Percentiles rank a stretch among this genome's conserved stretches.
Conservation (phyloP, 208 protist species). For the Novymonas esmeraldas region DNA sequence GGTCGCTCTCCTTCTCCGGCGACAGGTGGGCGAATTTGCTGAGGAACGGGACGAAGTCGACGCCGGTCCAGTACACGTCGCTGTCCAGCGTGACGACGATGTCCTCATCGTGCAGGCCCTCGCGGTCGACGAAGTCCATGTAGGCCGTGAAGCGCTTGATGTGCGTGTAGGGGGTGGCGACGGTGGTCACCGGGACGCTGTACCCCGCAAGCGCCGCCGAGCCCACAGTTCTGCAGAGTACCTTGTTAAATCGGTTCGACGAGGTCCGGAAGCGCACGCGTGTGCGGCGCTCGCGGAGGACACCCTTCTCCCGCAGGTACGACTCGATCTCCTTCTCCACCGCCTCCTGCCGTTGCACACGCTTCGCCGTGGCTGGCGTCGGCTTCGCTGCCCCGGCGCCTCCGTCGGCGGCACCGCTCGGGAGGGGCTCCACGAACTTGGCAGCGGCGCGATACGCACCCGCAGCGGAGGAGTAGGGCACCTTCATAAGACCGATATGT, state of each 20-base stretch:
- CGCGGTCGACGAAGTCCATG: constrained; percentile 30
- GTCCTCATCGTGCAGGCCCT: constrained; percentile 37
- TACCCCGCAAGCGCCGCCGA: constrained; percentile 33
- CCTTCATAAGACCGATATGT: no score
- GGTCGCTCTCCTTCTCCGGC: constrained; percentile 18
- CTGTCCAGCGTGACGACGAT: constrained; percentile 40
- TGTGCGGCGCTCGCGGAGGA: constrained; percentile 8
- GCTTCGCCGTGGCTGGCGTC: neutral
- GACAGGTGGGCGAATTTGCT: constrained; percentile 37
- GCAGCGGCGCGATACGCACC: no score
- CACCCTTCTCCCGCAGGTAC: constrained; percentile 6
- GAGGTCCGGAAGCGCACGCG: constrained; percentile 24
- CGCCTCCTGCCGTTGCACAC: constrained; percentile 7
- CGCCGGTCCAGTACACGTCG: constrained; percentile 40
- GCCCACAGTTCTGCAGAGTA: constrained; percentile 30
- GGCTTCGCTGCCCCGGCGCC: neutral
- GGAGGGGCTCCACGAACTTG: no score
- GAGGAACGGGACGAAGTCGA: constrained; percentile 40
- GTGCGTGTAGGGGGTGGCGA: constrained; percentile 35
- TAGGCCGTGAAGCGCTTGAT: constrained; percentile 29
- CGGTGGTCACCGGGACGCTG: constrained; percentile 28
- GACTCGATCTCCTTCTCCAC: constrained; percentile 21
- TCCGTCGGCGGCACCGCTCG: no score
- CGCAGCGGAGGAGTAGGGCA: neutral
- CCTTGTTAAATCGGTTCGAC: constrained; percentile 29